Evolutionary conservation across 1,284 basidiomycete species (phyloP).

Genomic region (Apiotrichum siamense): DNA sequence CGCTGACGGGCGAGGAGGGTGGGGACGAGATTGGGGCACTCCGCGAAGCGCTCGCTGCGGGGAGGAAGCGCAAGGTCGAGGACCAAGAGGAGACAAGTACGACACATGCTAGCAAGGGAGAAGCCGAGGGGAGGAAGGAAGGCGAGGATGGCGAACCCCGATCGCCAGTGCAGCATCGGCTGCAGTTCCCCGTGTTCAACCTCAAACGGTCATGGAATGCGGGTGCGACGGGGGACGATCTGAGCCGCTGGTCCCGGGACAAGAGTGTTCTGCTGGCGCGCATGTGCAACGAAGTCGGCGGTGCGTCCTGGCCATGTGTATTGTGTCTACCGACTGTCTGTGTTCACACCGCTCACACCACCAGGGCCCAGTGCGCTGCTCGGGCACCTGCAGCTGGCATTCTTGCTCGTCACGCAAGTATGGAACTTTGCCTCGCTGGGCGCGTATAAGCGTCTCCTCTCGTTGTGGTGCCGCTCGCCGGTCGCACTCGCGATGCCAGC

Average conservation of each 20-base stretch:
- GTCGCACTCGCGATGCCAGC: constrained; percentile 15
- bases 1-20: constrained; percentile 30
- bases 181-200: constrained; percentile 40
- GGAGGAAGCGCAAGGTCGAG: background rate
- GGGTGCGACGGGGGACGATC: constrained; percentile 46
- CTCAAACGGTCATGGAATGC: constrained; percentile 46
- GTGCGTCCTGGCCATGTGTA: constrained; percentile 38
- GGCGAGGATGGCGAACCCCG: background rate
- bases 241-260: constrained; percentile 46
- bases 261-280: constrained; percentile 46
- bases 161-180: background rate
- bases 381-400: constrained; percentile 46
- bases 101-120: constrained; percentile 3
- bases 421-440: constrained; percentile 46
- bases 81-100: background rate
- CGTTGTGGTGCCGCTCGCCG: constrained; percentile 38
- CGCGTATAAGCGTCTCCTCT: constrained; percentile 45
- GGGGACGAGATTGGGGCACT: constrained; percentile 22
- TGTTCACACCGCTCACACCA: background rate
- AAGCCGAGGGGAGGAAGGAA: background rate
- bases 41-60: background rate
- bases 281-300: constrained; percentile 31
- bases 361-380: constrained; percentile 43
- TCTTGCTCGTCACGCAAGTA: constrained; percentile 46
- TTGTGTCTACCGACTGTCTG: background rate